Evolutionary conservation across 192 early-diverging fungal genomes (phyloP), one percentile per base, ranked within the genome.

Genomic region (Pilobolus umbonatus): DNA sequence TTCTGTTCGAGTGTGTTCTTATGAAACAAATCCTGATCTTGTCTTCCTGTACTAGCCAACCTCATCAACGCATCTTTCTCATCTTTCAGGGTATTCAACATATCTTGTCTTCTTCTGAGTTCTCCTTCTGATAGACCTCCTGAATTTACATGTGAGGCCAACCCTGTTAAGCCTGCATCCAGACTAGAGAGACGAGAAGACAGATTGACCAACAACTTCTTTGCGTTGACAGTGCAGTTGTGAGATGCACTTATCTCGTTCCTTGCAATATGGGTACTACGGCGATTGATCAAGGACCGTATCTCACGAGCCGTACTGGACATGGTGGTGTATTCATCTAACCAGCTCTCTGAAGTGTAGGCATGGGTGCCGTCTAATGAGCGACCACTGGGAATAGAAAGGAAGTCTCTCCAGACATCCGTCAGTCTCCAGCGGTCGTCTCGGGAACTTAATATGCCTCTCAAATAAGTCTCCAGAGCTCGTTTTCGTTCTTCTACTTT

Each of bases 401-500:
- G 55, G 61, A 96, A 96, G 38, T 80, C 80, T 47, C 76, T 77
- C 84, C 90, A 93, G 25, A 80, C 76, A 34, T 78, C 71, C 15
- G 86, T 84, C 31, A 75, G 60, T 52, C 89, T 74, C 89, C 90
- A 96, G 31, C 87, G 77, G 44, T 85, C 80, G 65, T 96, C 91
- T 34, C 78, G 74, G 38, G 72, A 67, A 24, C 76, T 73, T 2
- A 92, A 69, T 54, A 96, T 89, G 30, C 79, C 82, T 48, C 80
- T 72, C 32, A 96, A 70, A 69, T 90, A 96, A 5, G 75, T 75
- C 68, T 94, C 92, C 8, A 96, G 75, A 0, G 84, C 88, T 19
- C 19, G 75, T 2, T 87, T 77, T 15, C 93, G 80, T 42, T 86
- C 85, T 49, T 95, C 91, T 17, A 88, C 56, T 47, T 82, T 65